A percentile compares a stretch with the other conserved stretches of the same genome.
phyloP scores from a whole-genome alignment of 2,329 filamentous ascomycete species.

The Colletotrichum chrysophilum region DNA sequence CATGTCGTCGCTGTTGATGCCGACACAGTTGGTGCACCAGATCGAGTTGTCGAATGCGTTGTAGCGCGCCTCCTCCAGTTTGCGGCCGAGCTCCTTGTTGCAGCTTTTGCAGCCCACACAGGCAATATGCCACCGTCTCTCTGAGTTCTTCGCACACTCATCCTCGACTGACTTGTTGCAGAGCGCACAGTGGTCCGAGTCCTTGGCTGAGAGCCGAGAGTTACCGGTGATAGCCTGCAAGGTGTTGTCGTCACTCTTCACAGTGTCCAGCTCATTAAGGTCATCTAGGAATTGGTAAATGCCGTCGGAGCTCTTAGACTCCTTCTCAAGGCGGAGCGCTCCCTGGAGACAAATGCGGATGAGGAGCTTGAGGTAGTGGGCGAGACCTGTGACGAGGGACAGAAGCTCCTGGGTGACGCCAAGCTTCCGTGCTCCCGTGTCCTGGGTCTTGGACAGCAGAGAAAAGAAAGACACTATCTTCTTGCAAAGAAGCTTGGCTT shows the following conservation, averaged over 20 bases:
- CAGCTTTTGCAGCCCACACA: conserved; percentile 80
- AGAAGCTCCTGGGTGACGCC: conserved; percentile 98
- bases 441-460: conserved; percentile 91
- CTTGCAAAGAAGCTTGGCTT: conserved; percentile 99
- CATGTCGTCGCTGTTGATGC: conserved; percentile 56
- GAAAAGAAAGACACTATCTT: conserved; percentile 99
- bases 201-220: conserved; percentile 71
- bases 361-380: conserved; percentile 95
- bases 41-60: conserved; percentile 71
- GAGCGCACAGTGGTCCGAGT: conserved; percentile 82
- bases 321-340: conserved; percentile 87
- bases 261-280: conserved; percentile 80
- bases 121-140: conserved; percentile 81
- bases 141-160: conserved; percentile 79
- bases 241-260: conserved; percentile 74
- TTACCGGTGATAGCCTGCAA: conserved; percentile 71
- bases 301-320: conserved; percentile 75
- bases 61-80: conserved; percentile 73
- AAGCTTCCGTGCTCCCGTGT: conserved; percentile 85
- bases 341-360: conserved; percentile 97
- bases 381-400: conserved; percentile 93
- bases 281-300: conserved; percentile 85
- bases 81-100: conserved; percentile 68
- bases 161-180: conserved; percentile 93
- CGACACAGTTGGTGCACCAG: conserved; percentile 73